Evolutionary conservation across 192 early-diverging fungal species (phyloP), one percentile per base, ranked within the genome.

Genomic region (Cladochytrium replicatum): DNA sequence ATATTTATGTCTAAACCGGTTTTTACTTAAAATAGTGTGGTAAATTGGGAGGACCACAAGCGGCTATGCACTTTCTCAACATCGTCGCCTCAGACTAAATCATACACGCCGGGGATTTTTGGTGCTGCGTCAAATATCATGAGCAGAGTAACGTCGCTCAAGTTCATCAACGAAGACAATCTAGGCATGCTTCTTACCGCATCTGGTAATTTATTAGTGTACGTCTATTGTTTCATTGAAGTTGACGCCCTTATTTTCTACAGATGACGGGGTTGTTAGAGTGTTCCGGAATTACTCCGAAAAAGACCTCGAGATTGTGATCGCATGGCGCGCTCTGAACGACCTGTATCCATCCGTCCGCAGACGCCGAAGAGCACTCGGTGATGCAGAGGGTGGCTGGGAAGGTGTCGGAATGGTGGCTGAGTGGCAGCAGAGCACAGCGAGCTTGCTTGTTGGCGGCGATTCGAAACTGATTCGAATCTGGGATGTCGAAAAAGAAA

Each of bases 151-250:
- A 79, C 85, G 1, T 74, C 75, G 41, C 52, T 98, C 57, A 81
- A 84, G 34, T 81, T 92, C 49, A 78, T 98, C 22, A 98, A 98
- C 62, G 91, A 94, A 56, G 80, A 90, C 38, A 89, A 91, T 52
- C 63, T 83, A 27, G 78, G 86, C 22, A 63, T 90, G 67, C 67
- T 98, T 50, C 57, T 93, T 46, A 75, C 77, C n/a, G 88, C 78
- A n/a, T 84, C 85, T 56, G 80, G 86, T 86, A 66, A n/a, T 50
- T 38, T 2, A 30, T 55, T 52, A 63, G 22, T 17, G 6, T 43
- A 1, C 22, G 9, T 37, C 22, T 0, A 6, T 4, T 38, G 17
- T 29, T 6, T 4, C 29, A 42, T 19, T 43, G 11, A 38, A 6
- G 4, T 32, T 59, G 6, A 0, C 25, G 8, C 42, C 41, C 30